Percentiles rank a stretch among this genome's conserved stretches.
Evolutionary conservation across 306 rosid genomes (phyloP).

Genomic region (Albizia julibrissin): DNA sequence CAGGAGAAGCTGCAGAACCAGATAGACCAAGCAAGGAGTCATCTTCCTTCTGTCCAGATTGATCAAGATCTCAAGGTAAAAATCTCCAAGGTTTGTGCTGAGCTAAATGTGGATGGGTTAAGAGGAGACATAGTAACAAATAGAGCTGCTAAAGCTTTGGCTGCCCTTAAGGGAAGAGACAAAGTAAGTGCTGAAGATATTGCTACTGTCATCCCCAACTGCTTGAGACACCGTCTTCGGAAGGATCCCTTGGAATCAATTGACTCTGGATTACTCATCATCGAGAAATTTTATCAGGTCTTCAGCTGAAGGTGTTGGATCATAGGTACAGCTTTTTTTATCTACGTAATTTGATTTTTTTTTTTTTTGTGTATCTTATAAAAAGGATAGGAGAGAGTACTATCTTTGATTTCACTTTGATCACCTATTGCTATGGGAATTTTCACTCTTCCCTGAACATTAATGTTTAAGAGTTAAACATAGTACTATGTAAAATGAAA

Average conservation of each 20-base stretch:
- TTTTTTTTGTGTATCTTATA: no score
- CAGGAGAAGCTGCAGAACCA: constrained; percentile 78
- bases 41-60: constrained; percentile 67
- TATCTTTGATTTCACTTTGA: constrained; percentile 15
- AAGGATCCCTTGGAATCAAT: constrained; percentile 96
- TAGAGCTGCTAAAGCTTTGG: constrained; percentile 91
- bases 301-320: constrained; percentile 55
- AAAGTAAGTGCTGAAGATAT: constrained; percentile 75
- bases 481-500: background rate
- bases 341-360: no score
- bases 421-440: constrained; percentile 24
- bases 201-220: constrained; percentile 92
- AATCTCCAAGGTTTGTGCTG: constrained; percentile 85
- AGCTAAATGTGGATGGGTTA: constrained; percentile 90
- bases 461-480: constrained; percentile 27
- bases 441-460: constrained; percentile 29
- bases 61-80: constrained; percentile 82
- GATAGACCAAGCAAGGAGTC: constrained; percentile 68
- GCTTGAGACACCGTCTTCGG: constrained; percentile 93
- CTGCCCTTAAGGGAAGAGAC: constrained; percentile 82
- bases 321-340: constrained; percentile 27
- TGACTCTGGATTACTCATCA: constrained; percentile 90
- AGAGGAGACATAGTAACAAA: constrained; percentile 94
- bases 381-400: no score
- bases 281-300: constrained; percentile 84